Conservation (phyloP, 345 rosid genomes). For the Durio zibethinus region DNA sequence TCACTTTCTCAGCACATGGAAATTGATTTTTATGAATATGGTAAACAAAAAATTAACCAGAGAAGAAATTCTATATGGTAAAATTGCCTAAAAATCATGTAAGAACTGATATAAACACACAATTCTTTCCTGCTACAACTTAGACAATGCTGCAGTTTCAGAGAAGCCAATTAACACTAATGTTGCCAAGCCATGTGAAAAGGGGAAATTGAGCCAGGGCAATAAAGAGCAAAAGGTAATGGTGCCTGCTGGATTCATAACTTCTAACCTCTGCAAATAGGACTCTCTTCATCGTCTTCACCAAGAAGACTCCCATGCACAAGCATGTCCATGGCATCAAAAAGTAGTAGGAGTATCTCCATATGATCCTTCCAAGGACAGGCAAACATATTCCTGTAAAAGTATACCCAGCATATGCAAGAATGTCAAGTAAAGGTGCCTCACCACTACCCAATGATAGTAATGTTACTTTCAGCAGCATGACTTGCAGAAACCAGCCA, state of each 20-base stretch:
- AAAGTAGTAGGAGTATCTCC: slow-evolving; percentile 69
- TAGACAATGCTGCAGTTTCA: slow-evolving; percentile 30
- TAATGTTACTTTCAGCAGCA: slow-evolving; percentile 69
- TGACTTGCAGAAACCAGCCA: slow-evolving; percentile 81
- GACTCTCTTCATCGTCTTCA: slow-evolving; percentile 95
- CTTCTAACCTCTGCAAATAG: slow-evolving; percentile 84
- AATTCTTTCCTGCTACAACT: slow-evolving; percentile 14
- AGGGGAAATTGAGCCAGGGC: slow-evolving; percentile 88
- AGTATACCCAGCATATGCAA: slow-evolving; percentile 85
- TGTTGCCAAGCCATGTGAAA: slow-evolving; percentile 90
- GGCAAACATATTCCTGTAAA: slow-evolving; percentile 77
- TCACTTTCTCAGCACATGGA: neutral
- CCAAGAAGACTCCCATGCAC: slow-evolving; percentile 84
- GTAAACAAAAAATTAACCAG: neutral
- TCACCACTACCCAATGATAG: slow-evolving; percentile 84
- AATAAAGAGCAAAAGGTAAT: slow-evolving; percentile 75
- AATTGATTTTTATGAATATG: neutral
- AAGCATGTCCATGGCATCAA: slow-evolving; percentile 82
- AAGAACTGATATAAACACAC: slow-evolving; percentile 13
- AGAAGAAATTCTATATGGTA: neutral
- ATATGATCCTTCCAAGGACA: slow-evolving; percentile 65
- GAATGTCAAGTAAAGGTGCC: slow-evolving; percentile 88
- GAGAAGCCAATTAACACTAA: slow-evolving; percentile 80
- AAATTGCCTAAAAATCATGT: slow-evolving; percentile 8
- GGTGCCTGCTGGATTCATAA: slow-evolving; percentile 86